Percentiles rank a stretch among this genome's conserved stretches.
Evolutionary conservation across 257 asterid genomes (phyloP).

Genomic region (Penstemon newberryi): DNA sequence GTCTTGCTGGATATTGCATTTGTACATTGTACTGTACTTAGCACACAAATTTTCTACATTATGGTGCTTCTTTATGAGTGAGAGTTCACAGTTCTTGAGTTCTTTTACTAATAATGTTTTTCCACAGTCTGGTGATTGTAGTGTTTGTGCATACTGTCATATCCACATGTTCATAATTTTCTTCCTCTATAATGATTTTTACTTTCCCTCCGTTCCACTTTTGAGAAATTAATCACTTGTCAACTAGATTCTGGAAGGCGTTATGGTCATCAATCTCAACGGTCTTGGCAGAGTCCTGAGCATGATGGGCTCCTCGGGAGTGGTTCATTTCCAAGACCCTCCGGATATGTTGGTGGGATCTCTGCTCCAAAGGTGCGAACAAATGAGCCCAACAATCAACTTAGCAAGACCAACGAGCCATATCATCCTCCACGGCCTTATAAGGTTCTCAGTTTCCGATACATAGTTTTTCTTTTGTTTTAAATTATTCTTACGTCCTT

Average conservation of each 20-base stretch:
- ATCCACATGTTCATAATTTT: neutral
- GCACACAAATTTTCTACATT: constrained; percentile 2
- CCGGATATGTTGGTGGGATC: constrained; percentile 62
- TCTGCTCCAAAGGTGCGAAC: constrained; percentile 59
- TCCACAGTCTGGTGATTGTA: constrained; percentile 5
- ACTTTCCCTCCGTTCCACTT: neutral
- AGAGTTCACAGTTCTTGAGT: constrained; percentile 2
- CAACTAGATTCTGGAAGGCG: constrained; percentile 73
- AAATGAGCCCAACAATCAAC: constrained; percentile 56
- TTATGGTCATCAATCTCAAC: constrained; percentile 54
- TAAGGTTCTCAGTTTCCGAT: constrained; percentile 51
- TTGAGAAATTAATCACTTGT: constrained; percentile 12
- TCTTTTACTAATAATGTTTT: neutral
- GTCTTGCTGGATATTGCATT: neutral
- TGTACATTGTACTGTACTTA: neutral
- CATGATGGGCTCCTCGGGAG: constrained; percentile 99
- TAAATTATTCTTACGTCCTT: neutral
- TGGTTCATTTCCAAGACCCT: constrained; percentile 87
- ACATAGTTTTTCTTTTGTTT: constrained; percentile 4
- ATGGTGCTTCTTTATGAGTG: constrained; percentile 7
- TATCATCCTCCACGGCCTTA: constrained; percentile 99
- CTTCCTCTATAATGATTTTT: constrained; percentile 10
- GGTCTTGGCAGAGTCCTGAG: constrained; percentile 85
- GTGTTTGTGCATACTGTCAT: neutral
- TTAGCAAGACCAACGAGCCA: constrained; percentile 72